phyloP scores from a whole-genome alignment of 768 basidiomycete species.

The Leccinum sublutescens region DNA sequence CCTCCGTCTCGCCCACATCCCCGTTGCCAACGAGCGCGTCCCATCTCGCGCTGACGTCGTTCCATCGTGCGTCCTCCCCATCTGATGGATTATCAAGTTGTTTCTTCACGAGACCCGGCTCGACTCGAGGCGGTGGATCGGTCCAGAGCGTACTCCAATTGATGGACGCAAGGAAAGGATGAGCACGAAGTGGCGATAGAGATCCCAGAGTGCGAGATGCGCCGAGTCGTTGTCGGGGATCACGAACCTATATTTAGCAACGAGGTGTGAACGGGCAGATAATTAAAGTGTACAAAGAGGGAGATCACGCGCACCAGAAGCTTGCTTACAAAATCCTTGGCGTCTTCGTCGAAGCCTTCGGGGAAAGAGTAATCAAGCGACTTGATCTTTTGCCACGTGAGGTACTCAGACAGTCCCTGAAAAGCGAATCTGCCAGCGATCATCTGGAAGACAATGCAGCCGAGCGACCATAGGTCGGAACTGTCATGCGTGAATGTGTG shows the following conservation, averaged over 20 bases:
- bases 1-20: conserved; percentile 19
- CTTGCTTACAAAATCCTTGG: conserved; percentile 73
- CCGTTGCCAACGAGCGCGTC: conserved; percentile 41
- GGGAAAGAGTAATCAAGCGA: conserved; percentile 85
- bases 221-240: conserved; percentile 61
- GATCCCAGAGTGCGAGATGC: conserved; percentile 40
- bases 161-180: conserved; percentile 59
- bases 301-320: conserved; percentile 54
- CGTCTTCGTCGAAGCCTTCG: conserved; percentile 77
- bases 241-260: conserved; percentile 46
- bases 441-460: conserved; percentile 93
- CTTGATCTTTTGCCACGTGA: conserved; percentile 95
- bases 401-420: conserved; percentile 85
- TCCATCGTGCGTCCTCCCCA: conserved; percentile 41
- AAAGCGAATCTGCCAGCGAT: conserved; percentile 91
- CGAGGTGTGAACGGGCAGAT: background rate
- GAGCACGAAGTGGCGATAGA: conserved; percentile 50
- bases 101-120: conserved; percentile 56
- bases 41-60: conserved; percentile 55
- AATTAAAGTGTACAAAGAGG: background rate
- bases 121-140: conserved; percentile 53
- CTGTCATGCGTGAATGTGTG: conserved; percentile 36
- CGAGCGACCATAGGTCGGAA: conserved; percentile 94
- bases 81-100: conserved; percentile 16
- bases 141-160: conserved; percentile 69